Base-by-base conservation (phyloP, 176 grass and related monocot genomes). In the Secale cereale region DNA sequence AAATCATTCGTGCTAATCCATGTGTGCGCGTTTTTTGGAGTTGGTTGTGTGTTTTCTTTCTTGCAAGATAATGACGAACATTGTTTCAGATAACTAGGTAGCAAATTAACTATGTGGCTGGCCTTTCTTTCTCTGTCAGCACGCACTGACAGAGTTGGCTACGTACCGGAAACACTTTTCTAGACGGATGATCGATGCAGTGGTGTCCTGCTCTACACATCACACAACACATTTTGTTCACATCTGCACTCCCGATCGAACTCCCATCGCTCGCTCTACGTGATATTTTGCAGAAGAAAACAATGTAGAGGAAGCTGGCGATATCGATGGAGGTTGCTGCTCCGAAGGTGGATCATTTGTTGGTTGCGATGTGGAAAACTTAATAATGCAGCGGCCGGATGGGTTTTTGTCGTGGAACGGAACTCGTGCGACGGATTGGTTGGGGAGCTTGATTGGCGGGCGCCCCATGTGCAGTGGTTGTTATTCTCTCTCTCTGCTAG, bases 391-490 rank as follows among this genome's bases (percentile, higher is more conserved):
- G 88, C 78, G 22, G 11, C 15, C 20, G 20, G 52, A 19, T 7
- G 19, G 17, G 4, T 33, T 30, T 83, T 78, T 88, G 70, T 78
- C 70, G 17, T 77, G 33, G 28, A 31, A 50, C 39, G 54, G 8
- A 74, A 37, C 19, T 45, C 30, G 82, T 59, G 66, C 35, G 72
- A 78, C 81, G 43, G 85, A 92, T 81, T 72, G 81, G 43, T 56
- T 56, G 29, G 66, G 26, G 9, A 50, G 83, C 83, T 75, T 87
- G 85, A 87, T 83, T 20, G 46, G 75, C 75, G 75, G 78, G 61
- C 71, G 82, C 59, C 59, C 82, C 93, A 94, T 94, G 93, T 94
- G 93, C 79, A 43, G 59, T 78, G 77, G 87, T 86, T 82, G 54
- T 76, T 74, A 70, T 86, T 80, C 87, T 66, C 72, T 76, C 52